phyloP scores from a whole-genome alignment of 2,329 filamentous ascomycete species.

The Xylaria sp. region DNA sequence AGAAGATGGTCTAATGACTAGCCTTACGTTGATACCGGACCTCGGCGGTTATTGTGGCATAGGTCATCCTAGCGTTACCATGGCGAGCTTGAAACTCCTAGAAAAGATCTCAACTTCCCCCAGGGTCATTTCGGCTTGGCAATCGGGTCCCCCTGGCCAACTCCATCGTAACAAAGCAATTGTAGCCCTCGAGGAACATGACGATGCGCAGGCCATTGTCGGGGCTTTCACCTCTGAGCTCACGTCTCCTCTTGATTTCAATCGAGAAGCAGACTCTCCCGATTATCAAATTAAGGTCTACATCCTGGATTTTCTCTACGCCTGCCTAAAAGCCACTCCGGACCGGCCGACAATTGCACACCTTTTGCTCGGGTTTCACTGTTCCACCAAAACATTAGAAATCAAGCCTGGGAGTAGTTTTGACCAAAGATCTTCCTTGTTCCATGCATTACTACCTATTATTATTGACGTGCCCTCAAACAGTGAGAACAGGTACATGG shows the following conservation, averaged over 20 bases:
- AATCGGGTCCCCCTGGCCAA: constrained; percentile 69
- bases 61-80: constrained; percentile 81
- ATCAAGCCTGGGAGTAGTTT: constrained; percentile 77
- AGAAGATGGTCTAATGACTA: constrained; percentile 88
- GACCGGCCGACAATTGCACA: constrained; percentile 89
- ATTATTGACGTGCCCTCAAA: constrained; percentile 74
- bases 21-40: constrained; percentile 81
- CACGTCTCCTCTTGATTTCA: constrained; percentile 75
- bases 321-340: constrained; percentile 79
- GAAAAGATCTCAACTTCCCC: constrained; percentile 87
- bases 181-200: constrained; percentile 84
- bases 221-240: constrained; percentile 77
- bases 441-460: constrained; percentile 83
- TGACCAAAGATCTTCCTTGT: constrained; percentile 76
- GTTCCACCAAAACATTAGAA: constrained; percentile 75
- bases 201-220: constrained; percentile 82
- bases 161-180: constrained; percentile 84
- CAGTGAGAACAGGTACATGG: constrained; percentile 67
- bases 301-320: constrained; percentile 86
- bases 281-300: constrained; percentile 85
- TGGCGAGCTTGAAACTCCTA: constrained; percentile 83
- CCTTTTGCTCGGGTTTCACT: constrained; percentile 87
- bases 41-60: constrained; percentile 88
- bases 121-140: constrained; percentile 79
- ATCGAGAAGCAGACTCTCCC: constrained; percentile 73